Base-by-base conservation (phyloP, 2,329 filamentous ascomycete genomes). In the Aspergillus pseudonomiae region DNA sequence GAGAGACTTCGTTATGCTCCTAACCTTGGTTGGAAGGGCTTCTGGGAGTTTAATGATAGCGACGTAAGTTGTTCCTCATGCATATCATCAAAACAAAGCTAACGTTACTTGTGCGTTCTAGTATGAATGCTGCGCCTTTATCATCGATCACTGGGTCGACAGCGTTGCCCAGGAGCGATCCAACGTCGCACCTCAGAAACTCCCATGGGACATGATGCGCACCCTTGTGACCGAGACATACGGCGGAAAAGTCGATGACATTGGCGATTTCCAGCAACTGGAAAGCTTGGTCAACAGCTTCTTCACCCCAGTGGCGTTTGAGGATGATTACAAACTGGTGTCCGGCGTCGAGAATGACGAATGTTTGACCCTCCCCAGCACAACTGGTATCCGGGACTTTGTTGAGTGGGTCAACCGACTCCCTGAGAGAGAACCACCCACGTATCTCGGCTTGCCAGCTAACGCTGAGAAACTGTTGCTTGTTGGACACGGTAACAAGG, bases 1-100 rank as follows among this genome's bases (percentile, higher is more conserved):
- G 95, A 99, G 79, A 86, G 96, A 71, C 83, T 99, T 66, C 91
- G 95, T 66, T 99, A 99, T 77, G 94, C 94, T 28, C 96, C 95
- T 0, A 94, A 86, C 62, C 83, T 99, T 61, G 95, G 95, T 65
- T 99, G 95, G 95, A 97, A 96, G 83, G 93, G 93, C 60, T 97
- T 97, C 85, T 99, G 96, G 95, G 96, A 99, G 80, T 99, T 99
- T 79, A 99, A 99, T 76, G 96, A 99, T 79, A 96, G 94, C 71
- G 95, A 99, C 80, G 92, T 96, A 87, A 91, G 92, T 89, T 69
- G 43, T 64, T 14, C 26, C 53, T 26, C 36, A 19, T n/a, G 9
- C 6, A 43, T 6, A 26, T 16, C 63, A 55, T 61, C 54, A 28
- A 53, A 21, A 19, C 39, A 53, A n/a, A 36, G 61, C 72, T 72